These are phyloP conservation scores for Puccinia triticina DNA, from an alignment of 1,284 basidiomycete species.

Conservation along the genomic window DNA sequence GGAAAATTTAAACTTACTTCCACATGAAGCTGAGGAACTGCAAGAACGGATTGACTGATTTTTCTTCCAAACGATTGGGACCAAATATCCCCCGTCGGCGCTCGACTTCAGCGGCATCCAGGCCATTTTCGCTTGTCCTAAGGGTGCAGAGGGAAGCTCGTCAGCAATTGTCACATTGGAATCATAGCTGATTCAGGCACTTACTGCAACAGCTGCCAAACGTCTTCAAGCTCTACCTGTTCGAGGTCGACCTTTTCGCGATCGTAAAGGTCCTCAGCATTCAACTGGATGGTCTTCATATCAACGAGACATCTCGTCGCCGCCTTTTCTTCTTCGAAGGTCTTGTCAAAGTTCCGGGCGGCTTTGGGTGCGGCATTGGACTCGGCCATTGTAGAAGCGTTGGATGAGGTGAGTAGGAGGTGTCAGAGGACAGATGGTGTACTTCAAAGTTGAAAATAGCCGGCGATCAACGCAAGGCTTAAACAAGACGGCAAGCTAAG, in stretches of 20 bases:
- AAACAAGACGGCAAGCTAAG: not conserved
- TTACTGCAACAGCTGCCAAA: constrained; percentile 92
- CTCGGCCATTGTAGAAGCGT: constrained; percentile 12
- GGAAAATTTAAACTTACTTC: constrained; percentile 51
- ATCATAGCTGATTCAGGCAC: constrained; percentile 52
- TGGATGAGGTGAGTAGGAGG: not conserved
- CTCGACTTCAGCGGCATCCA: constrained; percentile 72
- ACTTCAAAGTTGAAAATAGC: not conserved
- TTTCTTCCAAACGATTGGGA: constrained; percentile 89
- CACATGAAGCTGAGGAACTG: constrained; percentile 63
- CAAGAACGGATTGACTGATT: constrained; percentile 82
- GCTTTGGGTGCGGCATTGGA: not conserved
- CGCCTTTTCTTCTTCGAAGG: constrained; percentile 39
- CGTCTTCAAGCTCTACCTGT: constrained; percentile 93
- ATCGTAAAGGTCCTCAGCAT: constrained; percentile 91
- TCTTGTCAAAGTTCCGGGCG: constrained; percentile 45
- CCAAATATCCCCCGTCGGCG: constrained; percentile 91
- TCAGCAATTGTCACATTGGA: too few relatives aligned
- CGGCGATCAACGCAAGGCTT: constrained; percentile 27
- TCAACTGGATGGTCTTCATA: constrained; percentile 73
- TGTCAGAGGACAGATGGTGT: not conserved
- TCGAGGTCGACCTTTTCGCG: constrained; percentile 99
- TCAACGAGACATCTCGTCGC: constrained; percentile 59
- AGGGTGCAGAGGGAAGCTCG: not conserved
- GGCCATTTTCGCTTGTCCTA: constrained; percentile 71